Evolutionary conservation across 2,329 filamentous ascomycete genomes (phyloP).

Genomic region (Pseudocercospora cruenta): DNA sequence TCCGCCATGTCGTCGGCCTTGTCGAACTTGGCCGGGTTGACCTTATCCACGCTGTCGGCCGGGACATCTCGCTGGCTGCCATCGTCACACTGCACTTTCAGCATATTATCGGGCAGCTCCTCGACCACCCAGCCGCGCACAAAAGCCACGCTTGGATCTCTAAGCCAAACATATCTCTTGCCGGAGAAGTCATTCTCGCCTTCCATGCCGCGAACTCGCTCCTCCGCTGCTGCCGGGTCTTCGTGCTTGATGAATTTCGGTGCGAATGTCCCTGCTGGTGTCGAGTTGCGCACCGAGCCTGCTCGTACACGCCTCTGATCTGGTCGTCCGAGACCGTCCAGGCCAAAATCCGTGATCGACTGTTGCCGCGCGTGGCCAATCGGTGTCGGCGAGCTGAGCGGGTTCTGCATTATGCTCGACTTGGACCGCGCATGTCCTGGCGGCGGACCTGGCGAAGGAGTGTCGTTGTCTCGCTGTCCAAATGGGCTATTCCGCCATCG

Average conservation of each 20-base stretch:
- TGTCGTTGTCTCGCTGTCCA: conserved; percentile 59
- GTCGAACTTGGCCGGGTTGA: conserved; percentile 99
- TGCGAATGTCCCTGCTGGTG: conserved; percentile 82
- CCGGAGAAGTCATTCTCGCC: conserved; percentile 99
- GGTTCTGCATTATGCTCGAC: conserved; percentile 72
- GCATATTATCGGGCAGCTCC: conserved; percentile 68
- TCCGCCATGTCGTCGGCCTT: conserved; percentile 99
- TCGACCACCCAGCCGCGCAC: conserved; percentile 90
- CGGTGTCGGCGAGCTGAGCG: conserved; percentile 48
- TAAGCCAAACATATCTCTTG: conserved; percentile 97
- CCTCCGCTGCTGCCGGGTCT: conserved; percentile 64
- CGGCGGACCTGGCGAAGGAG: conserved; percentile 65
- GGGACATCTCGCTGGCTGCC: conserved; percentile 87
- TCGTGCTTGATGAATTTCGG: conserved; percentile 94
- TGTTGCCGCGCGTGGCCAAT: conserved; percentile 68
- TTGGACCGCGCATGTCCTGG: conserved; percentile 65
- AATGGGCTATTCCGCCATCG: conserved; percentile 83
- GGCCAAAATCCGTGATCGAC: conserved; percentile 60
- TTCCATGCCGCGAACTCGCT: conserved; percentile 73
- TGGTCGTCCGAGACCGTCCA: conserved; percentile 27
- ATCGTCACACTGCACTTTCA: conserved; percentile 92
- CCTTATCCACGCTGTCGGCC: conserved; percentile 89
- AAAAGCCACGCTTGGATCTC: conserved; percentile 83
- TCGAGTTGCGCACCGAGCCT: conserved; percentile 66
- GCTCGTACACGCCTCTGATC: conserved; percentile 42